Conservation (phyloP, 805 yeast genomes). For the Zygosaccharomyces bisporus region DNA sequence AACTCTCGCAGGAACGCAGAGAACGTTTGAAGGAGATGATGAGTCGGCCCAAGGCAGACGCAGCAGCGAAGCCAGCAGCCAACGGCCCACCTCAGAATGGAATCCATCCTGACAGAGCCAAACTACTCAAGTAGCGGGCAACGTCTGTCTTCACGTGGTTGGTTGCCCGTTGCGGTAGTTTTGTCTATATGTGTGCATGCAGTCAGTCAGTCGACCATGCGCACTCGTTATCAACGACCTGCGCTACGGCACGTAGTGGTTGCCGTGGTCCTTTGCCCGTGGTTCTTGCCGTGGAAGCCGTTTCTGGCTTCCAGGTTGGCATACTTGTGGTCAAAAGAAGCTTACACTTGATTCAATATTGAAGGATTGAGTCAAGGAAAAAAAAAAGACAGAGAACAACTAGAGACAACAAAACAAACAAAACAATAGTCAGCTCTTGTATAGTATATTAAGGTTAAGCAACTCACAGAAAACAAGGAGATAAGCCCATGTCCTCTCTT, state of each 20-base stretch:
- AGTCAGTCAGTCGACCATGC: neutral
- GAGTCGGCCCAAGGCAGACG: constrained; percentile 35
- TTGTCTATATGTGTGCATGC: neutral
- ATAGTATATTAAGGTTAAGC: neutral
- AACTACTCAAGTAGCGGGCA: constrained; percentile 16
- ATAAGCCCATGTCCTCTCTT: constrained; percentile 31
- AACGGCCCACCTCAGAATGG: constrained; percentile 10
- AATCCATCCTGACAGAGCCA: constrained; percentile 65
- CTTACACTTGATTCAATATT: neutral
- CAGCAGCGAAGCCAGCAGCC: constrained; percentile 13
- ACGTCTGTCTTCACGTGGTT: neutral
- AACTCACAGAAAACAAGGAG: neutral
- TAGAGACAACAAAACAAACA: neutral
- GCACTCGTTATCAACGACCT: constrained; percentile 14
- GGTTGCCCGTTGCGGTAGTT: neutral
- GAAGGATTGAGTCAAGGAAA: neutral
- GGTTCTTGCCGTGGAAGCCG: neutral
- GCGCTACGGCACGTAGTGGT: neutral
- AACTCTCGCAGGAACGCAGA: constrained; percentile 65
- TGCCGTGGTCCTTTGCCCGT: neutral
- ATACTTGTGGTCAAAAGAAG: neutral
- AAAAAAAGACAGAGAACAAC: neutral
- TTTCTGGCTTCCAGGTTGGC: constrained; percentile 1
- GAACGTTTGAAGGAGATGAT: constrained; percentile 51
- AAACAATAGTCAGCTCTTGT: neutral